Evolutionary conservation across 345 rosid species (phyloP), one percentile per base, ranked within the genome.

Genomic region (Arabidopsis arenosa): DNA sequence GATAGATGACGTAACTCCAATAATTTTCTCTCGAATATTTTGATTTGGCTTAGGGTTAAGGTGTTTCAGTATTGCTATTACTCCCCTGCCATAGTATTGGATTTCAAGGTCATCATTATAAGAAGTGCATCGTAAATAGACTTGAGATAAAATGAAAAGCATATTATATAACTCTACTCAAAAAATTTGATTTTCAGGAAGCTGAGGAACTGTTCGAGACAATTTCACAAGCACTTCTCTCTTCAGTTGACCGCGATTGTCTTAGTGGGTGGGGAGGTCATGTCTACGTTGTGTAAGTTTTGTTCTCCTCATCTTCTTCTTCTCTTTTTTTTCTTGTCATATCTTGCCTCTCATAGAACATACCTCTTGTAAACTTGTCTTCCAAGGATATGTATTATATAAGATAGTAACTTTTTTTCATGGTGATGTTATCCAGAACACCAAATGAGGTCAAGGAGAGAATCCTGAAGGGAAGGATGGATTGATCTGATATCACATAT

Each of bases 251-350:
- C 74, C 88, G 96, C 12, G 98, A 91, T 82, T 94, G 97, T 79
- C 77, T 94, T 67, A 91, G 97, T 84, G 98, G 98, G 28, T 91
- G 98, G 97, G 98, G 98, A 78, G 97, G 97, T 76, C 93, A 90
- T 62, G 92, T 92, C 76, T 94, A 92, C 74, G 82, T 94, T 80
- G 93, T 94, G 98, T 94, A 92, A 90, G 97, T 68, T 66, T 52
- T 70, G 80, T 68, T 68, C 69, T 54, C 23, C 2, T 39, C 55
- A 0, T 45, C 40, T 28, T 28, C 4, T 28, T 28, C 32, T 28
- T 28, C 32, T 39, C 39, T 6, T 36, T 6, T 44, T 43, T 55
- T 26, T 63, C 18, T 33, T 49, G 26, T 53, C 36, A 63, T 49
- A 21, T 36, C 21, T 55, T 26, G 7, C 28, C 1, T 17, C 40